Base-by-base conservation (phyloP, 768 basidiomycete genomes). In the Leucosporidium yakuticum region DNA sequence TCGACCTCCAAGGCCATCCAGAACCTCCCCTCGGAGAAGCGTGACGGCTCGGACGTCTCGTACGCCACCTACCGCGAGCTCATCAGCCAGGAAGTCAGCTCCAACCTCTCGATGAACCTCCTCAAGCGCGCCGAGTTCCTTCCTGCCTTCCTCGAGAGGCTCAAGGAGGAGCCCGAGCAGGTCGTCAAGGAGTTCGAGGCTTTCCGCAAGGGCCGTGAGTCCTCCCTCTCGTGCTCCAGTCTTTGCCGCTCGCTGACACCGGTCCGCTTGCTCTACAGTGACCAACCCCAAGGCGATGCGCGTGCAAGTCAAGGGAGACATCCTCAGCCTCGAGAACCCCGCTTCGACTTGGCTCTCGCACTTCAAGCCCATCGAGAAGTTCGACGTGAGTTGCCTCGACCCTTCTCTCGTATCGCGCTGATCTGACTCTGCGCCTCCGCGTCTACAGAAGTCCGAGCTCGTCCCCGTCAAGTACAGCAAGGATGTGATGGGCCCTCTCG, bases 231-330 rank as follows among this genome's bases (percentile, higher is more conserved):
- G 34, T 61, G 12, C 11, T 34, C 31, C 63, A 23, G 60, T 36
- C 5, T 17, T 44, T 15, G 39, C 39, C 4, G 54, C 54, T 8
- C 19, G 25, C 19, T 48, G 39, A 27, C 23, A 21, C 3, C 21
- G 20, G 34, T 1, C 15, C 20, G 25, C 6, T 21, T 2, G 2
- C 11, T 2, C 47, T 44, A 11, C 73, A 98, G 92, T 96, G 70
- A 88, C 87, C 19, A 82, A 89, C 69, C 90, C 95, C 4, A 83
- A 86, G 25, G 89, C 87, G 51, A 82, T 93, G 27, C 86, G 96
- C 49, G 88, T 99, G 77, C 89, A 90, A 1, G 88, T 98, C 15
- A 85, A 87, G n/a, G 96, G 96, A 17, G 87, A 96, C 74, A 81
- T 99, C 53, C 74, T 95, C 44, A 78, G 79, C 47, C 77, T 98